Evolutionary conservation across 257 asterid genomes (phyloP).

Genomic region (Cinchona pubescens): DNA sequence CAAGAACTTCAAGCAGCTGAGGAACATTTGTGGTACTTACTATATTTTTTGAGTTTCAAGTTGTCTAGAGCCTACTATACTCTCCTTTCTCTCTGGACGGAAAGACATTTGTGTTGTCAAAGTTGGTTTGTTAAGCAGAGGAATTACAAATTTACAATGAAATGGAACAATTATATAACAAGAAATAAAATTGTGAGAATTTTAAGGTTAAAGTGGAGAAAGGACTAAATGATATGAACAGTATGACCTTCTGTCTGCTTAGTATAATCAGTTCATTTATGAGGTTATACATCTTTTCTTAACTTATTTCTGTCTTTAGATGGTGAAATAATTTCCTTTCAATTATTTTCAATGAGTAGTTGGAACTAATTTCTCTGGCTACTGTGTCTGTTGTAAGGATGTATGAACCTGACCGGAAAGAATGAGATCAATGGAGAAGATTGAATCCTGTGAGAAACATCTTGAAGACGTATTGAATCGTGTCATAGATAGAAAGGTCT

Average conservation of each 20-base stretch:
- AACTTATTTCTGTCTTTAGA: background rate
- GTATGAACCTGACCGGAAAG: slow-evolving; percentile 14
- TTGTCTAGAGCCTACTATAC: background rate
- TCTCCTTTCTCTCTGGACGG: background rate
- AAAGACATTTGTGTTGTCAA: background rate
- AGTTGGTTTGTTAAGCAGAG: no score
- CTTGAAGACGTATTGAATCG: slow-evolving; percentile 12
- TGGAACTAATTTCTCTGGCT: background rate
- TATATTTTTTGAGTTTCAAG: background rate
- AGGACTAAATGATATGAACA: background rate
- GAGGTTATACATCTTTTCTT: background rate
- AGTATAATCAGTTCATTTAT: background rate
- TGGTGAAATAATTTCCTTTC: background rate
- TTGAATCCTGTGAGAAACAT: slow-evolving; percentile 18
- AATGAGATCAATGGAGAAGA: slow-evolving; percentile 18
- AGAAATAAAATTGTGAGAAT: background rate
- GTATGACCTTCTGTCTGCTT: background rate
- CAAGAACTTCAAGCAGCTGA: slow-evolving; percentile 21
- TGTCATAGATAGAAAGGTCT: slow-evolving; percentile 16
- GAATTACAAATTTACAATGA: no score
- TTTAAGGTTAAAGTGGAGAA: background rate
- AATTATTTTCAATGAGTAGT: background rate
- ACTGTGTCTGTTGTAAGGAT: slow-evolving; percentile 2
- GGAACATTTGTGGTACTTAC: slow-evolving; percentile 20
- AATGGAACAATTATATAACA: background rate